A percentile compares a stretch with the other conserved stretches of the same genome.
Evolutionary conservation across 805 yeast species (phyloP).

Genomic region (Helenozyma baotianmanensis): DNA sequence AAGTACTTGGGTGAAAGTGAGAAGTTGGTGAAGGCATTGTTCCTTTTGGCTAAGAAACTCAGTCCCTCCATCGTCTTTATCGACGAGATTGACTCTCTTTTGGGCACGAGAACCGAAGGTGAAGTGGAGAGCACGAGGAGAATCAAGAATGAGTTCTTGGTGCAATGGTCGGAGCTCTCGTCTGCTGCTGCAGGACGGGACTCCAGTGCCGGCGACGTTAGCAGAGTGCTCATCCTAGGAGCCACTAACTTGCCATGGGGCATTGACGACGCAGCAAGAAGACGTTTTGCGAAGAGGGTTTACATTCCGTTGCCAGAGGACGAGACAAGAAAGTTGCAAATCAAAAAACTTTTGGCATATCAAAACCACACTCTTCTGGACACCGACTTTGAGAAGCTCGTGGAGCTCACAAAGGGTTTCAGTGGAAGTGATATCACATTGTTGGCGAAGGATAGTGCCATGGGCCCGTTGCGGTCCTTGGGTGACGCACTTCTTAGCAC

Average conservation of each 20-base stretch:
- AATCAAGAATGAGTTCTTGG: slow-evolving; percentile 86
- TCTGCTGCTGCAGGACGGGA: slow-evolving; percentile 77
- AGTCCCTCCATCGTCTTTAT: slow-evolving; percentile 94
- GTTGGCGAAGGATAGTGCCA: slow-evolving; percentile 92
- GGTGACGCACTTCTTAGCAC: slow-evolving; percentile 76
- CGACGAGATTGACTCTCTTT: slow-evolving; percentile 90
- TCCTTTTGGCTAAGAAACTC: slow-evolving; percentile 74
- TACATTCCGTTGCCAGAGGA: slow-evolving; percentile 92
- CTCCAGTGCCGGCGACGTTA: slow-evolving; percentile 30
- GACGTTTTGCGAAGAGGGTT: slow-evolving; percentile 86
- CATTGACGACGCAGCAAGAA: slow-evolving; percentile 92
- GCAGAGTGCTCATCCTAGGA: slow-evolving; percentile 81
- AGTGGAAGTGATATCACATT: slow-evolving; percentile 95
- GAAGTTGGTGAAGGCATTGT: slow-evolving; percentile 84
- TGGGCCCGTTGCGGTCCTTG: slow-evolving; percentile 90
- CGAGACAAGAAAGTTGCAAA: slow-evolving; percentile 72
- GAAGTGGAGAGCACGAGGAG: slow-evolving; percentile 87
- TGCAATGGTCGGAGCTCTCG: slow-evolving; percentile 91
- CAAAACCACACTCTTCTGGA: slow-evolving; percentile 69
- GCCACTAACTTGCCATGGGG: slow-evolving; percentile 98
- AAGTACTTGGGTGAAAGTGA: slow-evolving; percentile 90
- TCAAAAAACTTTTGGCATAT: slow-evolving; percentile 58
- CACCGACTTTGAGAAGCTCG: slow-evolving; percentile 55
- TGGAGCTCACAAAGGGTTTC: slow-evolving; percentile 69
- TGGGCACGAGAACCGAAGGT: slow-evolving; percentile 70